phyloP scores from a whole-genome alignment of 495 filamentous ascomycete species.

The Penicillium maclennaniae region DNA sequence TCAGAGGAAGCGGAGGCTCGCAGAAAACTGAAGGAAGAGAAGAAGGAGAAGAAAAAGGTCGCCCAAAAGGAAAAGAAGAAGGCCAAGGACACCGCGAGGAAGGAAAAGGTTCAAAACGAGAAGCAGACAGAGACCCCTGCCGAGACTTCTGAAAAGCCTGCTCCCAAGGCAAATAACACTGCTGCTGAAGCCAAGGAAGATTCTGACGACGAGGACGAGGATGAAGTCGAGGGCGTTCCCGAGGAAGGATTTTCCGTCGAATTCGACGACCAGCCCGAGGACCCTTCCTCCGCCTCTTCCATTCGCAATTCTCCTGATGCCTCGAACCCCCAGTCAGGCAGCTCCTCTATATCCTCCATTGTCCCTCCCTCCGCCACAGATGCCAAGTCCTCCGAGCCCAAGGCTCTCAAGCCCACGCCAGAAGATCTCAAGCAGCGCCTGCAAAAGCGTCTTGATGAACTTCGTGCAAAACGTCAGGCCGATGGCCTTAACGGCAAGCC shows the following conservation, averaged over 20 bases:
- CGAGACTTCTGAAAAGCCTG: constrained; percentile 19
- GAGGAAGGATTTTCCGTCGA: constrained; percentile 47
- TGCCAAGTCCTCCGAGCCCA: constrained; percentile 32
- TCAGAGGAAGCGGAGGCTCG: constrained; percentile 37
- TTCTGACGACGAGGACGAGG: constrained; percentile 26
- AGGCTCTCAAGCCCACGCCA: constrained; percentile 53
- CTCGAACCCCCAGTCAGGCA: constrained; percentile 55
- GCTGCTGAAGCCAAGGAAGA: constrained; percentile 23
- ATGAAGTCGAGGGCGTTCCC: constrained; percentile 35
- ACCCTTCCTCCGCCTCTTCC: constrained; percentile 48
- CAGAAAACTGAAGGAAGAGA: constrained; percentile 43
- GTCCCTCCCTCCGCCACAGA: constrained; percentile 50
- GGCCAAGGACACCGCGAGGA: constrained; percentile 44
- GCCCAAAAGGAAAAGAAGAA: constrained; percentile 47
- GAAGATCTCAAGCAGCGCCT: constrained; percentile 70
- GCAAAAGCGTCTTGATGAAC: constrained; percentile 71
- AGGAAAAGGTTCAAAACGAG: constrained; percentile 39
- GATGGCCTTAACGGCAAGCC: constrained; percentile 74
- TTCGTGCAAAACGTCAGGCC: constrained; percentile 78
- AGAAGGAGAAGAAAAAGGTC: constrained; percentile 49
- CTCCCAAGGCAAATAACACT: constrained; percentile 27
- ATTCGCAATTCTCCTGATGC: constrained; percentile 61
- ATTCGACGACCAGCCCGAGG: constrained; percentile 37
- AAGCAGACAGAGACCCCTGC: constrained; percentile 20
- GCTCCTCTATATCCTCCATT: constrained; percentile 69